Evolutionary conservation across 2,329 filamentous ascomycete genomes (phyloP).

Genomic region (Epichloe elymi): DNA sequence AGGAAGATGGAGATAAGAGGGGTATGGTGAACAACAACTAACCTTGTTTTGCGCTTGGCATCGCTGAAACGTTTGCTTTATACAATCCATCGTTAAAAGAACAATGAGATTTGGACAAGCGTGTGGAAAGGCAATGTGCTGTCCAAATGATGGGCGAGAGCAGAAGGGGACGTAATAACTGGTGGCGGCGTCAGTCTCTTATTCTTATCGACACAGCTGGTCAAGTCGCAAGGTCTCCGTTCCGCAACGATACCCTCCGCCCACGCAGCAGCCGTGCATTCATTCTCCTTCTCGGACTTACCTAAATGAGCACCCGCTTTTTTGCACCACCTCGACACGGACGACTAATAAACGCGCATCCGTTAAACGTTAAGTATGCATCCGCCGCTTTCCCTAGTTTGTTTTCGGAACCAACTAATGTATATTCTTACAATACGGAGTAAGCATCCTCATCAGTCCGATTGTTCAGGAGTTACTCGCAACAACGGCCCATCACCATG

Average conservation of each 20-base stretch:
- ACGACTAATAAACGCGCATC: too few species aligned
- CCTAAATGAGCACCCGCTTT: slow-evolving; percentile 6
- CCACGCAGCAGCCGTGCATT: slow-evolving; percentile 5
- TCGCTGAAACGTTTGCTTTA: slow-evolving; percentile 45
- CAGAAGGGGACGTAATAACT: too few species aligned
- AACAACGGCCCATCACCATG: too few species aligned
- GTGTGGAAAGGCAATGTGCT: neutral
- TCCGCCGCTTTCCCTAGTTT: too few species aligned
- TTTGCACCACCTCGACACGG: too few species aligned
- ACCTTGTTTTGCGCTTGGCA: slow-evolving; percentile 48
- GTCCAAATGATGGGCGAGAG: neutral
- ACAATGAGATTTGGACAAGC: too few species aligned
- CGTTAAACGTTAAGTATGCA: too few species aligned
- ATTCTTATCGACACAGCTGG: neutral
- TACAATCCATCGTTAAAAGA: slow-evolving; percentile 33
- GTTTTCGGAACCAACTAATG: too few species aligned
- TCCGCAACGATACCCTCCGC: slow-evolving; percentile 8
- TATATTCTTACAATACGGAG: too few species aligned
- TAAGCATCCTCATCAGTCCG: too few species aligned
- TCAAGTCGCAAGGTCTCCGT: neutral
- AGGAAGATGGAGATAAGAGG: neutral
- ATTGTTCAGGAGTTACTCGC: too few species aligned
- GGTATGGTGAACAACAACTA: slow-evolving; percentile 24
- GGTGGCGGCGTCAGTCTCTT: neutral
- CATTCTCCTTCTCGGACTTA: slow-evolving; percentile 9